Base-by-base conservation (phyloP, 495 filamentous ascomycete species). In the Pseudotulostoma volvatum region DNA sequence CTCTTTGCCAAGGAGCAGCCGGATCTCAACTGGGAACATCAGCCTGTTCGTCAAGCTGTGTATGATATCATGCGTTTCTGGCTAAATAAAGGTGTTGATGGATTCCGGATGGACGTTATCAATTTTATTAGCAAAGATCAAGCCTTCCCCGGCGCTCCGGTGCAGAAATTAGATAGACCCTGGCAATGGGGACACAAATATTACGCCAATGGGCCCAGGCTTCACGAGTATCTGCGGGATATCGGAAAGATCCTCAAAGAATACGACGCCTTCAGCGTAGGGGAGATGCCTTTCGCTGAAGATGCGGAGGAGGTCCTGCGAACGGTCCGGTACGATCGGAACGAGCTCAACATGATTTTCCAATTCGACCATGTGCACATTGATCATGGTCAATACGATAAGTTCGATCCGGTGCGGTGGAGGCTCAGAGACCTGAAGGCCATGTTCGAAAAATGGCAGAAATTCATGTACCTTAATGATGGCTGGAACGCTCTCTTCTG, bases 1-100 rank as follows among this genome's bases (percentile, higher is more conserved):
- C 58, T 82, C 7, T 83, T 77, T 41, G 67, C 71, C 2, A 56
- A 60, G 3, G 64, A 74, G 34, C 76, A 83, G 43, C 78, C 80
- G 0, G 79, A 85, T 47, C 66, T 84, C 4, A 84, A 85, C 59
- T 84, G 79, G 77, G 77, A 84, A 44, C 71, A 74, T 17, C 63
- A 63, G 4, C 67, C 61, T 3, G 67, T 72, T 4, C 63, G 76
- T 4, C 53, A 74, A 40, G 77, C 77, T 1, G 76, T 84, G 16
- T 74, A 80, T 38, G 64, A 73, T 21, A 70, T 72, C 25, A 74
- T 84, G 64, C 60, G 67, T 3, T 85, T 83, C 56, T 84, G 80
- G 80, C 66, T 85, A 0, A 59, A 80, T 41, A 73, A 68, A 33
- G 74, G 73, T 0, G 68, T 73, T 3, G 70, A 78, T 41, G 80